Base-by-base conservation (phyloP, 768 basidiomycete genomes). In the Mycena vulgaris region DNA sequence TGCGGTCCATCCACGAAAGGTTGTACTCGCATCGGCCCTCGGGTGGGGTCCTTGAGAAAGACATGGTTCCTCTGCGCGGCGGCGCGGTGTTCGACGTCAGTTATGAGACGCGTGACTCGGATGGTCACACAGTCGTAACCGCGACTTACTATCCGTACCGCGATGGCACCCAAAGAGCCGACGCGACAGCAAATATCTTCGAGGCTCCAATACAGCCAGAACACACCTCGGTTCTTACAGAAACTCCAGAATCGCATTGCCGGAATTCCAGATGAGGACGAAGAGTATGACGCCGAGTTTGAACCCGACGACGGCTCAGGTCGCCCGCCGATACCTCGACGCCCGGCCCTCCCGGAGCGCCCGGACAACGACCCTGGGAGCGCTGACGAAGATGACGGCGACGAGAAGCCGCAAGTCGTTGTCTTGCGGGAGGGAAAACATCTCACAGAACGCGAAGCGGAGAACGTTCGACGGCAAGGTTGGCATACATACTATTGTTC, bases 361-460 rank as follows among this genome's bases (percentile, higher is more conserved):
- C 92, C 92, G 0, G 87, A 84, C 16, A 87, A 89, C 53, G 89
- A 93, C 64, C 90, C 88, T 10, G 92, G 93, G 57, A 93, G 92
- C 72, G 93, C 88, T 16, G 90, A 91, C 59, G 93, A 95, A 66
- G 91, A 90, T 66, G 83, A 84, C 5, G 88, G 78, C 0, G 95
- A 96, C 75, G 96, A 97, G 79, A 91, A 88, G 73, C 96, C 96
- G 3, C 94, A 95, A 77, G 90, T 98, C 10, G 95, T 98, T 4
- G 96, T 97, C 11, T 78, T 98, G 72, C 95, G 89, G 76, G 89
- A 92, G 73, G 96, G 96, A 30, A 97, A 95, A 78, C 96, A 98
- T 83, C 84, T 98, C 48, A 89, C 89, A 2, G 91, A 87, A 70
- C 82, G 87, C 63, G 94, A 97, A 75, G 95, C 87, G 5, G 92